Percentiles rank a stretch among this genome's conserved stretches.
Evolutionary conservation across 2,329 filamentous ascomycete species (phyloP).

Genomic region (Rutstroemia sydowiana): DNA sequence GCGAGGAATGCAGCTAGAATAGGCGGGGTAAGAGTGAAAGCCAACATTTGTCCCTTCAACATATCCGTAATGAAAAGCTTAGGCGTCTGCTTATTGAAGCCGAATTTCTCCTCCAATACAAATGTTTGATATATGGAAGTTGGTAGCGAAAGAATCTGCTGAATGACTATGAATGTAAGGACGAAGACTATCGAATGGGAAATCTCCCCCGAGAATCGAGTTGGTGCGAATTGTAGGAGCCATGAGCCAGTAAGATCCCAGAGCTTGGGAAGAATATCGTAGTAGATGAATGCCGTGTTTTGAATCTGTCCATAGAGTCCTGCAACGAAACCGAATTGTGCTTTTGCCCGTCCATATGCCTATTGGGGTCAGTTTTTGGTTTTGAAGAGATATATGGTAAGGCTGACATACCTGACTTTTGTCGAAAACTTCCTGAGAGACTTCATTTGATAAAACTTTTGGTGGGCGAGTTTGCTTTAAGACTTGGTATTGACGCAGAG

Average conservation of each 20-base stretch:
- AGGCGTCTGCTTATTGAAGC: constrained; percentile 97
- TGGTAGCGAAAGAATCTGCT: constrained; percentile 72
- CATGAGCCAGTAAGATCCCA: constrained; percentile 76
- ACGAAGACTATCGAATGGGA: constrained; percentile 89
- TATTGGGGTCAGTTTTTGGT: constrained; percentile 28
- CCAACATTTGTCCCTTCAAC: constrained; percentile 81
- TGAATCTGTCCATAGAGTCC: constrained; percentile 81
- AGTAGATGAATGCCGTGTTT: constrained; percentile 83
- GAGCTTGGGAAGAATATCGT: constrained; percentile 81
- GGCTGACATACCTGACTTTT: constrained; percentile 64
- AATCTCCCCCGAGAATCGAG: constrained; percentile 82
- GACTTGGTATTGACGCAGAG: constrained; percentile 81
- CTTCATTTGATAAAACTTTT: constrained; percentile 79
- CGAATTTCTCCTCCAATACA: constrained; percentile 91
- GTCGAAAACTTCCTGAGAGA: constrained; percentile 84
- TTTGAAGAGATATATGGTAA: constrained; percentile 1
- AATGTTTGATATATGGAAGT: constrained; percentile 89
- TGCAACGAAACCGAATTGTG: constrained; percentile 76
- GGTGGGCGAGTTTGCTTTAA: constrained; percentile 74
- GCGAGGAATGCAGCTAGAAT: constrained; percentile 87
- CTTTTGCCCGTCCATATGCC: constrained; percentile 93
- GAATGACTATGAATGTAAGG: constrained; percentile 75
- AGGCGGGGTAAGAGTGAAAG: constrained; percentile 72
- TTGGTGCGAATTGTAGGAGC: constrained; percentile 67
- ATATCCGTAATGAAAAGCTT: constrained; percentile 84